phyloP scores from a whole-genome alignment of 345 rosid species.

The Sapria himalayana region DNA sequence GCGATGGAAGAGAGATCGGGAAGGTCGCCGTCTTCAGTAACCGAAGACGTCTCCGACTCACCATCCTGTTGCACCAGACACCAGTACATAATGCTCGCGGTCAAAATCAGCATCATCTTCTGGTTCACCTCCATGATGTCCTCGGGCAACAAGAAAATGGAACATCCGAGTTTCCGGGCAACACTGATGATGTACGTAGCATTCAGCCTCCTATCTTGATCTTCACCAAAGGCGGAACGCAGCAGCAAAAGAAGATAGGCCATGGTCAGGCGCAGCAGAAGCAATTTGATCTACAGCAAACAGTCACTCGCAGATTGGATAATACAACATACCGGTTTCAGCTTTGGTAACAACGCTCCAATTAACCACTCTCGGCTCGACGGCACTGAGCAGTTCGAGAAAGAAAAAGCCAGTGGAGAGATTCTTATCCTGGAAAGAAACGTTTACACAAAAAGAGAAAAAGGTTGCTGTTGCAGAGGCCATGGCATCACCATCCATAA shows the following conservation, averaged over 20 bases:
- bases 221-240: slow-evolving; percentile 21
- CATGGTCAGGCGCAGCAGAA: not conserved
- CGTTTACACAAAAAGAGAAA: slow-evolving; percentile 4
- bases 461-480: not conserved
- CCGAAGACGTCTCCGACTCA: slow-evolving; percentile 17
- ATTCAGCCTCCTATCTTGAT: slow-evolving; percentile 85
- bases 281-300: not conserved
- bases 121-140: slow-evolving; percentile 95
- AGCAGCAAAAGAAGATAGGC: slow-evolving; percentile 1
- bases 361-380: slow-evolving; percentile 88
- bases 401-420: slow-evolving; percentile 68
- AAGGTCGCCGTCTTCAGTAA: slow-evolving; percentile 13
- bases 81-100: slow-evolving; percentile 95
- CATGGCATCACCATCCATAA: slow-evolving; percentile 9
- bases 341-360: slow-evolving; percentile 76
- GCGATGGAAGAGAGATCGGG: slow-evolving; percentile 10
- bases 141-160: slow-evolving; percentile 92
- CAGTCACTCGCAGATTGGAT: not conserved
- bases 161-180: slow-evolving; percentile 92
- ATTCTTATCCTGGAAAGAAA: slow-evolving; percentile 40
- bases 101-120: slow-evolving; percentile 82
- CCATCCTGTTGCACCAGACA: slow-evolving; percentile 41
- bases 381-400: slow-evolving; percentile 73
- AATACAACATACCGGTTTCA: slow-evolving; percentile 37
- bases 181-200: slow-evolving; percentile 94